phyloP scores from a whole-genome alignment of 75 land plant genomes.

The Chamaecyparis obtusa region DNA sequence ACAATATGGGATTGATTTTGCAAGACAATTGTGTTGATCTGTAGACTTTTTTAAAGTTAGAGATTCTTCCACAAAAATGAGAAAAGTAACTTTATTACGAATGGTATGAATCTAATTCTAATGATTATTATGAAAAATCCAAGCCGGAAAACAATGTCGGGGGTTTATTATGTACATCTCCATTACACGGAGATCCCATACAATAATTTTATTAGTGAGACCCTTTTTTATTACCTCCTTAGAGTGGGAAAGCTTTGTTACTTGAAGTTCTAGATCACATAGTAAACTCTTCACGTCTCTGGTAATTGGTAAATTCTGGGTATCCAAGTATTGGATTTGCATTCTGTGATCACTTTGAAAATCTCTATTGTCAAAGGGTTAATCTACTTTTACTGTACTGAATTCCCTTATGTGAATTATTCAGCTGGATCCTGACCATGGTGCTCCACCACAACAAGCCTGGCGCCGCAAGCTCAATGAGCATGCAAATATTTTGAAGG shows the following conservation, averaged over 20 bases:
- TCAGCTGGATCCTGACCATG: conserved; percentile 89
- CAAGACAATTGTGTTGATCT: not conserved
- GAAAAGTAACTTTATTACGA: not conserved
- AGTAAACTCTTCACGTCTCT: not conserved
- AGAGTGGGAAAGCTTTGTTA: not conserved
- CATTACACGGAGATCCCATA: not conserved
- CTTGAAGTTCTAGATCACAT: not conserved
- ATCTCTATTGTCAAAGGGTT: not conserved
- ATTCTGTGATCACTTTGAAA: not conserved
- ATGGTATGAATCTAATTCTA: not conserved
- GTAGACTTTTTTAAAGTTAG: not conserved
- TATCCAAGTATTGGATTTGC: not conserved
- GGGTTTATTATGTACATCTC: not conserved
- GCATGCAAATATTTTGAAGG: conserved; percentile 84
- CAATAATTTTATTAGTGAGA: not conserved
- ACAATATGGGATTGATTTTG: not conserved
- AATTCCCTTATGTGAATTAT: not conserved
- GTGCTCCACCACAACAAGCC: conserved; percentile 87
- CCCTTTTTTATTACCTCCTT: not conserved
- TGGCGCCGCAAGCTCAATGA: conserved; percentile 92
- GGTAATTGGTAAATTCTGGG: not conserved
- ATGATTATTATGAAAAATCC: not conserved
- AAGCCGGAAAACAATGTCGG: not conserved
- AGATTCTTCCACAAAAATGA: not conserved
- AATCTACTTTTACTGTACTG: not conserved